These are phyloP conservation scores for Dipodascopsis uninucleata DNA, from an alignment of 805 yeast genomes.

Conservation along the genomic window DNA sequence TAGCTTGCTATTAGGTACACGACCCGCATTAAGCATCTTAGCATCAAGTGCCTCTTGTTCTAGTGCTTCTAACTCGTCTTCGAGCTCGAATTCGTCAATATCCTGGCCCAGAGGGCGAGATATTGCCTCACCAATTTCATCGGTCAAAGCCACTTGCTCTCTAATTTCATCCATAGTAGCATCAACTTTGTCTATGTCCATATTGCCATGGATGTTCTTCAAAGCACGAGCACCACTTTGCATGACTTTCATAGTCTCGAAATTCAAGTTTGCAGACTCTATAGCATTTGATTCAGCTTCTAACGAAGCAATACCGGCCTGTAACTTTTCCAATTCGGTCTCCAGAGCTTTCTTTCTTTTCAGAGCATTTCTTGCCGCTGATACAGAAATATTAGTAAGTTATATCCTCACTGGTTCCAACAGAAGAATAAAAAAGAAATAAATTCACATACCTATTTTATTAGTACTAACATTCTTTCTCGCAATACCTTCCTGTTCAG, in stretches of 20 bases:
- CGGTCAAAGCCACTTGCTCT: constrained; percentile 92
- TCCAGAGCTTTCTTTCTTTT: constrained; percentile 84
- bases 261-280: constrained; percentile 91
- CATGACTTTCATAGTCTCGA: constrained; percentile 98
- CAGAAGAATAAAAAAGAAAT: background rate
- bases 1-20: constrained; percentile 29
- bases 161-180: constrained; percentile 97
- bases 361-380: constrained; percentile 77
- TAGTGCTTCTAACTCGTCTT: constrained; percentile 85
- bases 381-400: background rate
- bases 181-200: constrained; percentile 94
- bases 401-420: too few species aligned
- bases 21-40: constrained; percentile 42
- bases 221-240: constrained; percentile 95
- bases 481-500: constrained; percentile 76
- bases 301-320: constrained; percentile 81
- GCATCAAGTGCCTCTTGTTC: constrained; percentile 76
- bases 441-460: constrained; percentile 43
- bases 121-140: constrained; percentile 93
- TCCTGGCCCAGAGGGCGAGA: constrained; percentile 88
- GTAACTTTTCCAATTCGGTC: constrained; percentile 69
- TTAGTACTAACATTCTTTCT: constrained; percentile 68
- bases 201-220: constrained; percentile 92
- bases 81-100: constrained; percentile 75
- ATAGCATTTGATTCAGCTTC: constrained; percentile 88